phyloP scores from a whole-genome alignment of 2,329 filamentous ascomycete species.

The Apiospora arundinis region DNA sequence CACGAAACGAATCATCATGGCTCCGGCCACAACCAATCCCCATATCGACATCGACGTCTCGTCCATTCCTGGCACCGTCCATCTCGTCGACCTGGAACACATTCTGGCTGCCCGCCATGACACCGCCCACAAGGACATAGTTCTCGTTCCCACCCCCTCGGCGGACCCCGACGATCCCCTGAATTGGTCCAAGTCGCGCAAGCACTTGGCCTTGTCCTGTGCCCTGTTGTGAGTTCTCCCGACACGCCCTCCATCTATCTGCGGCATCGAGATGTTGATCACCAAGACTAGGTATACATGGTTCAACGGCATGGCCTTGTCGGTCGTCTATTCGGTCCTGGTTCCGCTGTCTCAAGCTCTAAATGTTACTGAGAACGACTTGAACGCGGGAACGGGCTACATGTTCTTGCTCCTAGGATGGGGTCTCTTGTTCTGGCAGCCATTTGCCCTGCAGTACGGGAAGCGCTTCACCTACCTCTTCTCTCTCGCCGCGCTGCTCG shows the following conservation, averaged over 20 bases:
- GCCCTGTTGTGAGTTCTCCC: constrained; percentile 30
- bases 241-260: no score
- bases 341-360: constrained; percentile 36
- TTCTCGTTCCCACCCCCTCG: constrained; percentile 57
- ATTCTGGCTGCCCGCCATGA: constrained; percentile 42
- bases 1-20: no score
- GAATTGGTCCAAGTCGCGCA: constrained; percentile 50
- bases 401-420: constrained; percentile 51
- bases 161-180: constrained; percentile 59
- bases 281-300: constrained; percentile 41
- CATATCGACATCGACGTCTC: constrained; percentile 33
- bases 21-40: not conserved
- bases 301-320: constrained; percentile 47
- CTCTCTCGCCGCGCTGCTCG: constrained; percentile 42
- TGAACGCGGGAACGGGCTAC: constrained; percentile 41
- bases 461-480: constrained; percentile 48
- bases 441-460: constrained; percentile 52
- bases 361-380: constrained; percentile 33
- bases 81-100: constrained; percentile 47
- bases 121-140: constrained; percentile 46
- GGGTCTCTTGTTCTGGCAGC: constrained; percentile 54
- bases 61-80: constrained; percentile 48
- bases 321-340: constrained; percentile 40
- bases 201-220: constrained; percentile 36
- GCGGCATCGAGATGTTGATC: constrained; percentile 30